phyloP scores from a whole-genome alignment of 345 rosid genomes.

The Pistacia integerrima region DNA sequence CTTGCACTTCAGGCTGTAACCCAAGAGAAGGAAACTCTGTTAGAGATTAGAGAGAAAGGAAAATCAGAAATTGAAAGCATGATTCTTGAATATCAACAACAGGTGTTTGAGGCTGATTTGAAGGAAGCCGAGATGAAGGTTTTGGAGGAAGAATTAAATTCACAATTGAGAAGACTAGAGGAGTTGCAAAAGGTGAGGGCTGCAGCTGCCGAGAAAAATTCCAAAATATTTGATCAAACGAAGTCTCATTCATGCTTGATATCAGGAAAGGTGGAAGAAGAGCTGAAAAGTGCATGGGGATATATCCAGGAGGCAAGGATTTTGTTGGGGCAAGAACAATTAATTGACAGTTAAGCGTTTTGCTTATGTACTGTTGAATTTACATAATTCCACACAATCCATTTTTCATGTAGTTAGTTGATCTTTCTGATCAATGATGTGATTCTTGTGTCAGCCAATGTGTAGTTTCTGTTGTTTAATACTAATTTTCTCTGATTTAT shows the following conservation, averaged over 20 bases:
- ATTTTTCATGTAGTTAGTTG: neutral
- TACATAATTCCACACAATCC: conserved; percentile 5
- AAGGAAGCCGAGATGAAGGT: conserved; percentile 51
- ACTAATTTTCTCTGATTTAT: too few relatives aligned
- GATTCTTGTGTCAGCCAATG: neutral
- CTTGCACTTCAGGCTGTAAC: conserved; percentile 41
- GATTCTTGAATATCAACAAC: conserved; percentile 63
- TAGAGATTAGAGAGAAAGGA: conserved; percentile 56
- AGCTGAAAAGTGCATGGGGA: conserved; percentile 35
- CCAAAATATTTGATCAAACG: conserved; percentile 31
- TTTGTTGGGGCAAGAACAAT: conserved; percentile 25
- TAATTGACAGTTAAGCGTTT: conserved; percentile 15
- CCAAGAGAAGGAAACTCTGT: conserved; percentile 58
- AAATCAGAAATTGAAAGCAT: conserved; percentile 42
- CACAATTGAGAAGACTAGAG: conserved; percentile 34
- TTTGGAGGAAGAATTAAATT: conserved; percentile 47
- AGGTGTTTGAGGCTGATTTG: conserved; percentile 52
- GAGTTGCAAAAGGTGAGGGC: conserved; percentile 36
- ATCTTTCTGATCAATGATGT: neutral
- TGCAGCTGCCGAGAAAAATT: conserved; percentile 34
- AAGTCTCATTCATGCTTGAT: conserved; percentile 19
- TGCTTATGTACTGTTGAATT: conserved; percentile 6
- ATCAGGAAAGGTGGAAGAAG: conserved; percentile 47
- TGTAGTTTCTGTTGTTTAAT: neutral
- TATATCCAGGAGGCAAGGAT: conserved; percentile 49